Percentiles rank a stretch among this genome's conserved stretches.
Conservation (phyloP, 805 yeast genomes). For the Wickerhamiella hasegawae region DNA sequence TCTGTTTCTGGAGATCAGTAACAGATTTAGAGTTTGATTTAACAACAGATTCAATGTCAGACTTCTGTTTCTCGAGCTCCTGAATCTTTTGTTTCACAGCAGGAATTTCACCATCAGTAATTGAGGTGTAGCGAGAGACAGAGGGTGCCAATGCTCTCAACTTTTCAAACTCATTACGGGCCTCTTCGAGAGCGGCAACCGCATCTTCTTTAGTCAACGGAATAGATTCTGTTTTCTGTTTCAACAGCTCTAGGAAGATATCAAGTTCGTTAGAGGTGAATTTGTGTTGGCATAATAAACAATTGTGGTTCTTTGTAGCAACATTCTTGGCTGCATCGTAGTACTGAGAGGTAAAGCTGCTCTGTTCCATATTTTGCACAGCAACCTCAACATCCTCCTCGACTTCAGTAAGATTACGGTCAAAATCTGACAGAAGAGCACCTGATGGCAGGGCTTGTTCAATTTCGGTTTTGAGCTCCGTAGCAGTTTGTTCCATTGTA, state of each 20-base stretch:
- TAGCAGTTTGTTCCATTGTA: background rate
- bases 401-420: slow-evolving; percentile 23
- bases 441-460: background rate
- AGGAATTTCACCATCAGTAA: background rate
- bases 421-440: slow-evolving; percentile 23
- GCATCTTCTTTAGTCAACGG: slow-evolving; percentile 23
- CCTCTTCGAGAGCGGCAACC: slow-evolving; percentile 18
- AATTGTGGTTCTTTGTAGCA: slow-evolving; percentile 41
- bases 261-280: slow-evolving; percentile 28
- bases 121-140: background rate
- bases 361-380: slow-evolving; percentile 49
- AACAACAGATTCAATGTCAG: background rate
- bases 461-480: background rate
- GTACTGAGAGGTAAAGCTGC: slow-evolving; percentile 51
- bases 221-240: slow-evolving; percentile 21
- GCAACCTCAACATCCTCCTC: slow-evolving; percentile 49
- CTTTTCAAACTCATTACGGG: slow-evolving; percentile 6
- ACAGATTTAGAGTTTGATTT: background rate
- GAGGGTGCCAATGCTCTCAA: slow-evolving; percentile 7
- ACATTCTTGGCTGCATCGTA: slow-evolving; percentile 51
- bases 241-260: slow-evolving; percentile 12
- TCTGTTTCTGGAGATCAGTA: background rate
- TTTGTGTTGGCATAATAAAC: slow-evolving; percentile 57
- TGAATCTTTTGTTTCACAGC: background rate
- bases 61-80: slow-evolving; percentile 1